Conservation (phyloP, 148 eudicot species). For the Beta vulgaris region DNA sequence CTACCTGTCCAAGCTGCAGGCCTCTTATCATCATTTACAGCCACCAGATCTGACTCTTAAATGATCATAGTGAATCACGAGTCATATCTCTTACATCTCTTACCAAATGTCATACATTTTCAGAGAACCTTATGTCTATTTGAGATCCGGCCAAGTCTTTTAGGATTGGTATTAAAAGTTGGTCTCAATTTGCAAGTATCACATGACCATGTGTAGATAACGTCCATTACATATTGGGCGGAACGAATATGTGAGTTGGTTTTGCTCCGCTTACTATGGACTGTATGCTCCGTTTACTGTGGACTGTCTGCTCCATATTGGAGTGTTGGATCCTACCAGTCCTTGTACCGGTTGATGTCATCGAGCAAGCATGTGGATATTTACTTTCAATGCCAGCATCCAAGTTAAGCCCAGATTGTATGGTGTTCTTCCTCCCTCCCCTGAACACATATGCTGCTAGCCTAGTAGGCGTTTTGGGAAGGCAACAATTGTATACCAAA, state of each 20-base stretch:
- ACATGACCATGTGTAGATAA: not conserved
- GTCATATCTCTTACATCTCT: not conserved
- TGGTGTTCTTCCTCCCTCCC: not conserved
- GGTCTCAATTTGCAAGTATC: not conserved
- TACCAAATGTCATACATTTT: not conserved
- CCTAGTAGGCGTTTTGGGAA: constrained; percentile 7
- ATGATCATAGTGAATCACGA: not conserved
- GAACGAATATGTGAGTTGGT: not conserved
- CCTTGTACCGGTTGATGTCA: not conserved
- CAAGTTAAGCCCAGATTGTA: not conserved
- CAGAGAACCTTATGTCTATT: not conserved
- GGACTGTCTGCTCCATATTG: not conserved
- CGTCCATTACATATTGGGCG: not conserved
- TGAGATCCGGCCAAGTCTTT: not conserved
- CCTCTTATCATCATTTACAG: constrained; percentile 81
- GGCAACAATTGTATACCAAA: constrained; percentile 16
- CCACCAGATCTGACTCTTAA: constrained; percentile 75
- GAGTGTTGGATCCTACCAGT: not conserved
- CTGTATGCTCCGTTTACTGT: not conserved
- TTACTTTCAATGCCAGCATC: not conserved
- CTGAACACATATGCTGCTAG: not conserved
- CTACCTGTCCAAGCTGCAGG: constrained; percentile 97
- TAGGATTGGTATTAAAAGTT: not conserved
- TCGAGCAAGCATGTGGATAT: not conserved
- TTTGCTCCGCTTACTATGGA: not conserved